A percentile compares a stretch with the other conserved stretches of the same genome.
Conservation (phyloP, 495 filamentous ascomycete genomes). For the Aspergillus indologenus region DNA sequence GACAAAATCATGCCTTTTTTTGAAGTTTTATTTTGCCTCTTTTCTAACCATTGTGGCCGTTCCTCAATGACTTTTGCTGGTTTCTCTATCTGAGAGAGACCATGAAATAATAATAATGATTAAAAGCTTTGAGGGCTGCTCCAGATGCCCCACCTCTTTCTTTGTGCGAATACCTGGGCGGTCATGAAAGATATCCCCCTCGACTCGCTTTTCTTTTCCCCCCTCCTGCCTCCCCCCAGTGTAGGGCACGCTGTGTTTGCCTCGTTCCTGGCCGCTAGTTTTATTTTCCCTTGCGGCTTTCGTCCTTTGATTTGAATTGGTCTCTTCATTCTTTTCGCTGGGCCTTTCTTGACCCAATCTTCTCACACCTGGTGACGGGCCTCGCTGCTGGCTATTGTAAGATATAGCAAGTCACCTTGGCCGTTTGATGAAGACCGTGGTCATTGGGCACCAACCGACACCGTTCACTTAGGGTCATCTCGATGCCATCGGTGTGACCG, state of each 20-base stretch:
- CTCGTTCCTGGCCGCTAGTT: conserved; percentile 12
- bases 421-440: conserved; percentile 14
- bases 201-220: conserved; percentile 22
- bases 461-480: conserved; percentile 19
- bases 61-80: neutral
- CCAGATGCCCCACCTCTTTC: conserved; percentile 23
- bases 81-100: neutral
- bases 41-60: neutral
- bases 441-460: conserved; percentile 38
- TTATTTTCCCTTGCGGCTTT: conserved; percentile 15
- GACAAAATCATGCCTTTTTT: conserved; percentile 12
- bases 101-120: neutral
- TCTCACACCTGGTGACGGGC: neutral
- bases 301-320: conserved; percentile 2
- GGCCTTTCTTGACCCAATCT: conserved; percentile 2
- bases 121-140: neutral
- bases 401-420: conserved; percentile 8
- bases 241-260: conserved; percentile 12
- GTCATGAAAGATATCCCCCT: conserved; percentile 13
- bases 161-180: conserved; percentile 24
- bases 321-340: conserved; percentile 15
- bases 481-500: conserved; percentile 34
- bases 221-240: conserved; percentile 20
- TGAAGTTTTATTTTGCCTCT: conserved; percentile 7
- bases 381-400: conserved; percentile 12